Conservation (phyloP, 2,329 filamentous ascomycete species). For the Tolypocladium inflatum region DNA sequence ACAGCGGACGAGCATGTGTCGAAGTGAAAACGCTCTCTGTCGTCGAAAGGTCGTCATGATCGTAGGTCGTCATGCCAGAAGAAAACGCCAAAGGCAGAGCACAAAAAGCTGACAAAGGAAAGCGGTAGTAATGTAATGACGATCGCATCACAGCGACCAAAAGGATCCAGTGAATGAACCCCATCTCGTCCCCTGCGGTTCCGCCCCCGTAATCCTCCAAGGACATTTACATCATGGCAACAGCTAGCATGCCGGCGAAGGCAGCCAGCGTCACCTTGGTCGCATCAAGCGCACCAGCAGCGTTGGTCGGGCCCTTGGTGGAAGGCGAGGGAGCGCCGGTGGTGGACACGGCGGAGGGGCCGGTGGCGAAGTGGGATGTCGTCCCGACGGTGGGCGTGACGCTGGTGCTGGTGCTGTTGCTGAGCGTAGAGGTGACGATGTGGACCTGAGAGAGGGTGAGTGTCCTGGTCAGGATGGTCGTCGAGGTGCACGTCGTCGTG, state of each 20-base stretch:
- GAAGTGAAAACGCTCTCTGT: not conserved
- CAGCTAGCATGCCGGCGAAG: constrained; percentile 38
- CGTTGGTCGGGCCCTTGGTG: constrained; percentile 26
- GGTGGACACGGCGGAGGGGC: constrained; percentile 9
- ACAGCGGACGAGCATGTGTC: not conserved
- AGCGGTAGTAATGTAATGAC: not conserved
- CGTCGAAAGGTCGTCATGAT: constrained; percentile 2
- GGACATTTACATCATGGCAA: constrained; percentile 37
- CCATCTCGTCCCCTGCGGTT: not conserved
- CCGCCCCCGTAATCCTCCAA: not conserved
- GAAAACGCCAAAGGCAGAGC: not conserved
- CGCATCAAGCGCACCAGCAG: constrained; percentile 33
- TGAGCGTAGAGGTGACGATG: constrained; percentile 23
- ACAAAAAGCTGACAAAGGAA: constrained; percentile 3
- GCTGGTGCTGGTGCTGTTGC: constrained; percentile 25
- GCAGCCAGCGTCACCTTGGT: constrained; percentile 37
- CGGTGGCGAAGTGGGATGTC: constrained; percentile 11
- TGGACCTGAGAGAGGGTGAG: constrained; percentile 39
- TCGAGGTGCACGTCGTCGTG: constrained; percentile 39
- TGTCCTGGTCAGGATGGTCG: constrained; percentile 40
- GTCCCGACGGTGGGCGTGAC: constrained; percentile 17
- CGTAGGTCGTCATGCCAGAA: constrained; percentile 1
- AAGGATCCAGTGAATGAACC: not conserved
- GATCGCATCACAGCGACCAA: constrained; percentile 1
- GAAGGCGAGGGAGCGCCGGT: constrained; percentile 19